Percentiles rank a stretch among this genome's conserved stretches.
Conservation (phyloP, 1,284 basidiomycete species). For the Trametes polyzona region DNA sequence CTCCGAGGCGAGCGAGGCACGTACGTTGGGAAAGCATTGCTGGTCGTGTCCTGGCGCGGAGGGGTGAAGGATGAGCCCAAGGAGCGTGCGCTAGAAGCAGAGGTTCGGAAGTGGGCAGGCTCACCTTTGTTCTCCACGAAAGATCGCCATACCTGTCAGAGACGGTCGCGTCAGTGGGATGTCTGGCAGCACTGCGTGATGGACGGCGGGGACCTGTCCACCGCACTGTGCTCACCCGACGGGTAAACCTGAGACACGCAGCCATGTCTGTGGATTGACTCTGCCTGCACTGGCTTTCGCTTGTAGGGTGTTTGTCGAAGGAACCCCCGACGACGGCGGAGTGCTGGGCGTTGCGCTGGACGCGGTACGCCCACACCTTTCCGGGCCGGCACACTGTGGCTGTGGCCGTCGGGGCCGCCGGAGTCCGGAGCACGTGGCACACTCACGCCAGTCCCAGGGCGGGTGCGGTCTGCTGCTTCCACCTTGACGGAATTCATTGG, state of each 20-base stretch:
- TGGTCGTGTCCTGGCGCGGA: constrained; percentile 66
- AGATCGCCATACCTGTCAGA: constrained; percentile 74
- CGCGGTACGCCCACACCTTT: no score
- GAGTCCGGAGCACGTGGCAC: no score
- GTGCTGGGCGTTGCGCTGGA: no score
- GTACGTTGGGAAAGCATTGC: constrained; percentile 77
- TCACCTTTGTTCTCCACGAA: constrained; percentile 76
- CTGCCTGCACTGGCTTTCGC: background rate
- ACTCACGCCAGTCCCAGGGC: no score
- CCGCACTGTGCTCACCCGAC: constrained; percentile 17
- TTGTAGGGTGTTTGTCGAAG: no score
- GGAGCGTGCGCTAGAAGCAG: constrained; percentile 3
- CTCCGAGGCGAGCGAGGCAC: constrained; percentile 17
- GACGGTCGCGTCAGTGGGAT: background rate
- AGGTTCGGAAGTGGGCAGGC: constrained; percentile 5
- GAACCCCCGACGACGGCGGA: background rate
- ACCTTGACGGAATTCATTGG: no score
- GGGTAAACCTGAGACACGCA: constrained; percentile 28
- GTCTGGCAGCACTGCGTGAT: background rate
- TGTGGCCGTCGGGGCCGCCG: no score
- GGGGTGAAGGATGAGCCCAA: background rate
- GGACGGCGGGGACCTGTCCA: background rate
- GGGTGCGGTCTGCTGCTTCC: no score
- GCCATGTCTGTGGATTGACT: constrained; percentile 13
- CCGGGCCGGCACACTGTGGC: no score